Percentiles rank a stretch among this genome's conserved stretches.
phyloP scores from a whole-genome alignment of 2,329 filamentous ascomycete species.

The Colletotrichum magnum region DNA sequence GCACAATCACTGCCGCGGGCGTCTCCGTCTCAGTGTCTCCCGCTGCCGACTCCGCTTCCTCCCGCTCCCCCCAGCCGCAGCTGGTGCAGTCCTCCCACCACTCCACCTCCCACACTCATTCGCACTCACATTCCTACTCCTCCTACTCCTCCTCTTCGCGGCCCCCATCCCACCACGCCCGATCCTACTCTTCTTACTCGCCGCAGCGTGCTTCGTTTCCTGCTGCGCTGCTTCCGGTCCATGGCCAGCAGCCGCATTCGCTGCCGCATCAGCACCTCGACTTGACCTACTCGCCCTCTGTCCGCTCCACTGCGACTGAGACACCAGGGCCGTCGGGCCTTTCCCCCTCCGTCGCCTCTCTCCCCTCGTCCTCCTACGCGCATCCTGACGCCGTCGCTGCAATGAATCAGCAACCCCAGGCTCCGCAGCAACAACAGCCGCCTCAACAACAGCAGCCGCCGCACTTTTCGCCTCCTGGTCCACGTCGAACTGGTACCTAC shows the following conservation, averaged over 20 bases:
- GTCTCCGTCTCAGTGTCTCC: slow-evolving; percentile 13
- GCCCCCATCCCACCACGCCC: slow-evolving; percentile 10
- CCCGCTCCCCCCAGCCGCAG: slow-evolving; percentile 32
- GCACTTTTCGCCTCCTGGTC: slow-evolving; percentile 51
- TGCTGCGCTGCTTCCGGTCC: slow-evolving; percentile 39
- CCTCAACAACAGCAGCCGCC: slow-evolving; percentile 53
- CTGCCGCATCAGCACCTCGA: slow-evolving; percentile 5
- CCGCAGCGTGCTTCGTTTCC: slow-evolving; percentile 34
- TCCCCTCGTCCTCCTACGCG: slow-evolving; percentile 21
- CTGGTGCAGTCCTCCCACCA: slow-evolving; percentile 7
- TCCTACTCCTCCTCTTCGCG: slow-evolving; percentile 12
- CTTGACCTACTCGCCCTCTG: slow-evolving; percentile 26
- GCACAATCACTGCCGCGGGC: slow-evolving; percentile 8
- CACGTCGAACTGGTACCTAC: slow-evolving; percentile 56
- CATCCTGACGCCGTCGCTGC: slow-evolving; percentile 17
- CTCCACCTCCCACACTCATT: not conserved
- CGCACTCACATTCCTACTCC: slow-evolving; percentile 12
- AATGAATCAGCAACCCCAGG: slow-evolving; percentile 39
- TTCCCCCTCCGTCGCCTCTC: slow-evolving; percentile 34
- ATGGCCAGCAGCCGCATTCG: slow-evolving; percentile 33
- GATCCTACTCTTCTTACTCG: slow-evolving; percentile 20
- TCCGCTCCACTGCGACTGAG: slow-evolving; percentile 37
- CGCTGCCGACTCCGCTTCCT: slow-evolving; percentile 35
- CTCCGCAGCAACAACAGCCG: slow-evolving; percentile 16
- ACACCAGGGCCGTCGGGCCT: slow-evolving; percentile 38